A percentile compares a stretch with the other conserved stretches of the same genome.
Conservation (phyloP, 2,329 filamentous ascomycete genomes). For the Plenodomus biglobosus region DNA sequence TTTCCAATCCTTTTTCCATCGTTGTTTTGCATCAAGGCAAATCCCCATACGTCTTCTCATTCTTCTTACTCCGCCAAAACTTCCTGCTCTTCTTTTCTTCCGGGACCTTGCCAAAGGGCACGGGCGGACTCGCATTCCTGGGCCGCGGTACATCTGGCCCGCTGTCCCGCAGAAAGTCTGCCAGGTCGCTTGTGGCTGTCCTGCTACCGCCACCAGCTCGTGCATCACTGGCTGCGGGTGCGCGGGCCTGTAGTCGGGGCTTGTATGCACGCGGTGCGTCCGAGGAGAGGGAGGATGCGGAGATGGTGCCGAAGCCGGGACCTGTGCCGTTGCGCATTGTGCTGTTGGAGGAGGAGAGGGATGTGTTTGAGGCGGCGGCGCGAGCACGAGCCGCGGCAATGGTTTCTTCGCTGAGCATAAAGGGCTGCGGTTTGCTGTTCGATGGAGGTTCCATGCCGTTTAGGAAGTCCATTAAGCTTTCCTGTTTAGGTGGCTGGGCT, state of each 20-base stretch:
- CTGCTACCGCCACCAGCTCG: constrained; percentile 10
- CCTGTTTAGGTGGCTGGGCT: constrained; percentile 26
- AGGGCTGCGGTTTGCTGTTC: constrained; percentile 34
- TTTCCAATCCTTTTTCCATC: no score
- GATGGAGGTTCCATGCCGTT: constrained; percentile 67
- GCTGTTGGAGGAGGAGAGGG: constrained; percentile 17
- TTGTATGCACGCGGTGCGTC: constrained; percentile 30
- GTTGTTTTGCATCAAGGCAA: background rate
- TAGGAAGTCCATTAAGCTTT: constrained; percentile 74
- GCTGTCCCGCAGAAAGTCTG: constrained; percentile 48
- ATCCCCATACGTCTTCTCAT: constrained; percentile 30
- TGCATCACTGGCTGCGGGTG: constrained; percentile 24
- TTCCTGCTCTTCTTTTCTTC: constrained; percentile 38
- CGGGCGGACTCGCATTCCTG: background rate
- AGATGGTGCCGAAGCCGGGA: constrained; percentile 13
- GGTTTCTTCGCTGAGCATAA: constrained; percentile 35
- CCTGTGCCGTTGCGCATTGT: constrained; percentile 15
- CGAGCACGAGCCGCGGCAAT: constrained; percentile 39
- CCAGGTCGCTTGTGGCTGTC: constrained; percentile 46
- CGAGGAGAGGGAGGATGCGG: constrained; percentile 17
- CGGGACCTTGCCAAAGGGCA: background rate
- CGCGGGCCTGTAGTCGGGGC: constrained; percentile 31
- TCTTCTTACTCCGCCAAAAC: constrained; percentile 34
- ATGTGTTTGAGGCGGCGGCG: constrained; percentile 20
- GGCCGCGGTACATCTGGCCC: constrained; percentile 32